These are phyloP conservation scores for Arthrocladium fulminans DNA, from an alignment of 2,329 filamentous ascomycete genomes.

Conservation along the genomic window DNA sequence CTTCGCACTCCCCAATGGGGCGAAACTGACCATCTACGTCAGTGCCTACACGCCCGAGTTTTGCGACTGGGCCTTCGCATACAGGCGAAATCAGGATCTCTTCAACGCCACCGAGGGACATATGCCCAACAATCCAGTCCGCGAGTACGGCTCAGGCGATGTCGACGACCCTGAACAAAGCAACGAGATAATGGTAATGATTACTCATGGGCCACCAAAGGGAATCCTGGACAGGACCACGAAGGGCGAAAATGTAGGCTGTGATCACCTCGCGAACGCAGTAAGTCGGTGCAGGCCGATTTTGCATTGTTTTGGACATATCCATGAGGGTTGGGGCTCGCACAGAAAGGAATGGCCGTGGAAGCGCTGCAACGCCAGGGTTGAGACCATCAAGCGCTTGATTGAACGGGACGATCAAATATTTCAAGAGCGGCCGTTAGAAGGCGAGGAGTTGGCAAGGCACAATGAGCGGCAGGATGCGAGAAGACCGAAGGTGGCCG, in stretches of 20 bases:
- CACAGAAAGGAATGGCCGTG: constrained; percentile 15
- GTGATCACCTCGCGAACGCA: constrained; percentile 45
- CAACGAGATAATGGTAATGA: constrained; percentile 33
- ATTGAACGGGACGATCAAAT: background rate
- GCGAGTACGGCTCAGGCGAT: constrained; percentile 9
- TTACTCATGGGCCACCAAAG: constrained; percentile 53
- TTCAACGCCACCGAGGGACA: constrained; percentile 37
- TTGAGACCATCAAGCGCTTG: background rate
- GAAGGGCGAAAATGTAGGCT: constrained; percentile 40
- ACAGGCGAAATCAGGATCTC: constrained; percentile 42
- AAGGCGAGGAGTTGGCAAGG: background rate
- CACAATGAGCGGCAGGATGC: background rate
- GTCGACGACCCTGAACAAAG: background rate
- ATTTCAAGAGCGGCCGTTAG: background rate
- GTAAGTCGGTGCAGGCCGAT: constrained; percentile 42
- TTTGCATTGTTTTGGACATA: constrained; percentile 46
- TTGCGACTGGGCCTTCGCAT: constrained; percentile 48
- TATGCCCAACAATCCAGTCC: constrained; percentile 13
- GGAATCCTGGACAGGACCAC: constrained; percentile 41
- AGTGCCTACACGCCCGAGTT: constrained; percentile 50
- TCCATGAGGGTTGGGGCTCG: constrained; percentile 24
- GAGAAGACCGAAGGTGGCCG: background rate
- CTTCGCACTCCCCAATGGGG: constrained; percentile 43
- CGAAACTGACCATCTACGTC: constrained; percentile 45
- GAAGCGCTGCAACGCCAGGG: background rate